These are phyloP conservation scores for Cercospora brassicicola DNA, from an alignment of 2,329 filamentous ascomycete genomes.

Conservation along the genomic window DNA sequence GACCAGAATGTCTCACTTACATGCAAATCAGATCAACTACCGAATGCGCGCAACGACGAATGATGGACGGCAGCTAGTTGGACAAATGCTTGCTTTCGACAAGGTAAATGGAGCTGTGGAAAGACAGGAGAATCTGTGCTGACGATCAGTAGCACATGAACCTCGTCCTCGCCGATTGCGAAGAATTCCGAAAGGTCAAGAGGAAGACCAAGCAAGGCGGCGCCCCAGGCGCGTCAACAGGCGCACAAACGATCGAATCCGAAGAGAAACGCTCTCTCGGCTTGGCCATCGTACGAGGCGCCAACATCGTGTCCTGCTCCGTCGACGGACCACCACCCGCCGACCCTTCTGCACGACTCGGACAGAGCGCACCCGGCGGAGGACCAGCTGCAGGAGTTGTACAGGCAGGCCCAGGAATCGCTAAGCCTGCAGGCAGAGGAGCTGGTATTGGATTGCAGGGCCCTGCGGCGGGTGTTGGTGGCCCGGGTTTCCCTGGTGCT, in stretches of 20 bases:
- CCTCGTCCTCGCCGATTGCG: slow-evolving; percentile 94
- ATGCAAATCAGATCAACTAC: slow-evolving; percentile 80
- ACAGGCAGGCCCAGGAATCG: slow-evolving; percentile 81
- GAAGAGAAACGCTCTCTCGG: slow-evolving; percentile 98
- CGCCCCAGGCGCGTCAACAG: slow-evolving; percentile 60
- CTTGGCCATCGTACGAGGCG: slow-evolving; percentile 88
- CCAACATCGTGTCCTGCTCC: slow-evolving; percentile 89
- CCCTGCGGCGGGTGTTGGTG: slow-evolving; percentile 83
- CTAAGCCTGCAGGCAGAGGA: slow-evolving; percentile 86
- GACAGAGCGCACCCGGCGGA: slow-evolving; percentile 69
- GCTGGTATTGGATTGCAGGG: slow-evolving; percentile 74
- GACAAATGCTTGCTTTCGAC: slow-evolving; percentile 97
- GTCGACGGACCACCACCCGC: slow-evolving; percentile 94
- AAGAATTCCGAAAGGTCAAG: slow-evolving; percentile 93
- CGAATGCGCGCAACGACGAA: slow-evolving; percentile 96
- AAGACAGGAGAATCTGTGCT: slow-evolving; percentile 17
- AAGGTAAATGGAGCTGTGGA: slow-evolving; percentile 61
- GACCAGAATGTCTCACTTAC: slow-evolving; percentile 23
- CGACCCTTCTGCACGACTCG: slow-evolving; percentile 86
- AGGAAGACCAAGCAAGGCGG: slow-evolving; percentile 75
- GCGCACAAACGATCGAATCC: slow-evolving; percentile 65
- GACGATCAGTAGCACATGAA: slow-evolving; percentile 81
- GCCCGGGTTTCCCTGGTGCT: slow-evolving; percentile 63
- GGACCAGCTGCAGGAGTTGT: slow-evolving; percentile 63
- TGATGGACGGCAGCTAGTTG: slow-evolving; percentile 93